Conservation (phyloP, 345 rosid species). For the Crucihimalaya himalaica region DNA sequence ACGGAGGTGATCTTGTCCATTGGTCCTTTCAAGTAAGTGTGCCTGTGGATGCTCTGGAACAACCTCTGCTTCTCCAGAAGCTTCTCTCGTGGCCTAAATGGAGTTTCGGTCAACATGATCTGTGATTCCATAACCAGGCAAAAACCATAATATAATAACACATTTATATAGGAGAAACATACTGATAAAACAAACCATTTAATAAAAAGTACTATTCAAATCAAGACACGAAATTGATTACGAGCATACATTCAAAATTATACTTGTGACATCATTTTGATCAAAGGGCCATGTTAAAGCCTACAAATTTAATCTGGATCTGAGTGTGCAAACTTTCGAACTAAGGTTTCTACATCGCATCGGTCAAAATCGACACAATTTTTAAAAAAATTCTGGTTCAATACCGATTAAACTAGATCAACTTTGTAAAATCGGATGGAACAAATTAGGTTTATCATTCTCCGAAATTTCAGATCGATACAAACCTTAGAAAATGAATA, state of each 20-base stretch:
- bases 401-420: not conserved
- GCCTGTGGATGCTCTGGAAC: slow-evolving; percentile 75
- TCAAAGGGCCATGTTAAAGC: not conserved
- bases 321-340: not conserved
- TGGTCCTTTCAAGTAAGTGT: slow-evolving; percentile 84
- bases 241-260: not conserved
- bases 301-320: slow-evolving; percentile 5
- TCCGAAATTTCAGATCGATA: not conserved
- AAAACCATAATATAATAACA: not conserved
- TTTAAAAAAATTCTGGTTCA: not conserved
- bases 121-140: not conserved
- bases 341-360: not conserved
- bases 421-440: not conserved
- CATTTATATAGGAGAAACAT: not conserved
- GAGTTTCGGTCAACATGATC: slow-evolving; percentile 67
- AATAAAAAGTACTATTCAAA: not conserved
- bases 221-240: not conserved
- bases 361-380: not conserved
- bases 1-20: slow-evolving; percentile 83
- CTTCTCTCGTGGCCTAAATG: slow-evolving; percentile 86
- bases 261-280: slow-evolving; percentile 1
- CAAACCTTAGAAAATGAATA: not conserved
- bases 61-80: slow-evolving; percentile 75
- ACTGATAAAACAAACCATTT: not conserved
- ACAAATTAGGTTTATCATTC: slow-evolving; percentile 5